Evolutionary conservation across 2,329 filamentous ascomycete species (phyloP).

Genomic region (Aspergillus terreus): DNA sequence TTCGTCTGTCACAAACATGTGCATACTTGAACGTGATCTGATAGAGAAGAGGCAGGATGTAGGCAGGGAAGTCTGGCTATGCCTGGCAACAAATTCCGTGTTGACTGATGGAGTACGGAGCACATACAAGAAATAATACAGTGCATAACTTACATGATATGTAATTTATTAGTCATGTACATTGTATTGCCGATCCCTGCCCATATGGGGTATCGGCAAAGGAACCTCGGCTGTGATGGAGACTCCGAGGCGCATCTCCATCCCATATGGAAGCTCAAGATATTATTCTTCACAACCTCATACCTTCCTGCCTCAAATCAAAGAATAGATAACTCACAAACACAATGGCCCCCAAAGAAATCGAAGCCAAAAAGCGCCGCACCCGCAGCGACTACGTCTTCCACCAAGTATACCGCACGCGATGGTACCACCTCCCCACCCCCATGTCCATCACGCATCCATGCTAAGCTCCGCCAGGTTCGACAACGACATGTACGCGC

Average conservation of each 20-base stretch:
- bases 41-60: too few species aligned
- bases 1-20: too few species aligned
- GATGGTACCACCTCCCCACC: constrained; percentile 60
- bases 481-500: constrained; percentile 93
- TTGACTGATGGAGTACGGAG: too few species aligned
- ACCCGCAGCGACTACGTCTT: constrained; percentile 70
- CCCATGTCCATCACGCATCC: neutral
- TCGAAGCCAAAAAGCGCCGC: constrained; percentile 56
- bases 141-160: too few species aligned
- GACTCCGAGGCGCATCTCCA: neutral
- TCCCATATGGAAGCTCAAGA: neutral
- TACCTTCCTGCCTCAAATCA: neutral
- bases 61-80: too few species aligned
- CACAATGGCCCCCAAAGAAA: constrained; percentile 26
- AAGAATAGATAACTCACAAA: neutral
- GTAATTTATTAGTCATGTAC: neutral
- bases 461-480: constrained; percentile 52
- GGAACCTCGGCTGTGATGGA: neutral
- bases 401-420: constrained; percentile 74
- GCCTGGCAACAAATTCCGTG: too few species aligned
- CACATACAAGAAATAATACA: too few species aligned
- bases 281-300: neutral
- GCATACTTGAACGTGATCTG: too few species aligned
- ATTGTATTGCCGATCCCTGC: neutral
- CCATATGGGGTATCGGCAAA: neutral